Conservation (phyloP, 129 eudicot species). For the Ambrosia trifida region DNA sequence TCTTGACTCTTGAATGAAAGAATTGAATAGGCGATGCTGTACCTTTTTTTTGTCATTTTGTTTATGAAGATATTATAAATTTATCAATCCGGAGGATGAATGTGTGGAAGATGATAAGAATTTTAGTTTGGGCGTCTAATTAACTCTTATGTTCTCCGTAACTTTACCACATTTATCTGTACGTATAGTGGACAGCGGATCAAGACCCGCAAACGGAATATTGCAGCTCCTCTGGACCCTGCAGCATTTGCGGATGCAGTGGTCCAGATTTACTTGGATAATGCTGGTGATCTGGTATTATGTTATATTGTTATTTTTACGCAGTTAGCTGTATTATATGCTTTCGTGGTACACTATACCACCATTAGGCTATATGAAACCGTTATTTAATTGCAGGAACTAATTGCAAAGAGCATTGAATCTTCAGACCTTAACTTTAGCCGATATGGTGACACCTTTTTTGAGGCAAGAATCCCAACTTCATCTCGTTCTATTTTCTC, state of each 20-base stretch:
- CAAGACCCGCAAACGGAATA: slow-evolving; percentile 99
- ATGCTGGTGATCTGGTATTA: slow-evolving; percentile 99
- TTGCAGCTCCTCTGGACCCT: slow-evolving; percentile 99
- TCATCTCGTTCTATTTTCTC: background rate
- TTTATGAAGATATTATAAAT: background rate
- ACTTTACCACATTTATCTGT: slow-evolving; percentile 14
- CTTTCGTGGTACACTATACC: background rate
- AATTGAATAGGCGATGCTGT: background rate
- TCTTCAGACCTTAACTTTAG: slow-evolving; percentile 90
- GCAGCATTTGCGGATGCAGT: slow-evolving; percentile 99
- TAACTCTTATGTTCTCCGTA: background rate
- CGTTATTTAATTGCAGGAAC: slow-evolving; percentile 58
- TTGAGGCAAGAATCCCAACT: slow-evolving; percentile 59
- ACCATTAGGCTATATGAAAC: background rate
- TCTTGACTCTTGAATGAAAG: background rate
- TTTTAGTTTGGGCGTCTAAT: background rate
- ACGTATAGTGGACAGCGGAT: slow-evolving; percentile 98
- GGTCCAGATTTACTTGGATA: slow-evolving; percentile 99
- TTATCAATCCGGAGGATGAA: background rate
- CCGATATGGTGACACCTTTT: slow-evolving; percentile 99
- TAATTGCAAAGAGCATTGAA: slow-evolving; percentile 92
- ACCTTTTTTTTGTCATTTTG: background rate
- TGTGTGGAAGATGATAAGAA: background rate
- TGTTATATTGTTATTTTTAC: background rate
- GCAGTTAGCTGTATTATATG: background rate